Evolutionary conservation across 2,329 filamentous ascomycete species (phyloP).

Genomic region (Tolypocladium tropicale): DNA sequence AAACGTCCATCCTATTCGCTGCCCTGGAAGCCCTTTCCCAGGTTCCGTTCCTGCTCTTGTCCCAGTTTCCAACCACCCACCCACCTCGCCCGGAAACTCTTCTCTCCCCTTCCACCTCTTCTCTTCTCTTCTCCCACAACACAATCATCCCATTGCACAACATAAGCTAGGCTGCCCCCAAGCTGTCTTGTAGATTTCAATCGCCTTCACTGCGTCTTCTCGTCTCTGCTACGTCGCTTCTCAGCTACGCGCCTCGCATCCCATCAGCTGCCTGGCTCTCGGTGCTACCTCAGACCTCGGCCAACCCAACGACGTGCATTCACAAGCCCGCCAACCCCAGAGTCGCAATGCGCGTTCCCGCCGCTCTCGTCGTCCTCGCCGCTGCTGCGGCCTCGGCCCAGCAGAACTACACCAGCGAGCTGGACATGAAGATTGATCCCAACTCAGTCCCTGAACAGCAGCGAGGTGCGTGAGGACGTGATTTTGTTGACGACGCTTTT

Average conservation of each 20-base stretch:
- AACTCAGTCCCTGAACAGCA: slow-evolving; percentile 17
- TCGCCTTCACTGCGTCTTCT: background rate
- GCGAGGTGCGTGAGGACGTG: slow-evolving; percentile 27
- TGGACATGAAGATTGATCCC: slow-evolving; percentile 31
- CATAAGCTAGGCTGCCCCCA: slow-evolving; percentile 3
- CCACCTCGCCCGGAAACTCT: background rate
- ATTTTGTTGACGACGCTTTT: background rate
- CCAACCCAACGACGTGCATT: background rate
- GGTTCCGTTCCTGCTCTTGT: background rate
- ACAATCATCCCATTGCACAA: slow-evolving; percentile 5
- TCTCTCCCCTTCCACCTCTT: slow-evolving; percentile 1
- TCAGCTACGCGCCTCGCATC: background rate
- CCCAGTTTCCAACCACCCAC: background rate
- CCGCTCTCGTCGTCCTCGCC: slow-evolving; percentile 33
- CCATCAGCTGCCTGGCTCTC: background rate
- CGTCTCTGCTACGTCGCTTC: background rate
- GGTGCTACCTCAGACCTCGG: background rate
- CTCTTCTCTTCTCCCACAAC: slow-evolving; percentile 1
- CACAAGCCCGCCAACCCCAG: slow-evolving; percentile 11
- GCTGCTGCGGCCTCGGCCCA: slow-evolving; percentile 31
- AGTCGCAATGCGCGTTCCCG: slow-evolving; percentile 28
- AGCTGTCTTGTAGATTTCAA: background rate
- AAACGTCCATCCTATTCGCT: background rate
- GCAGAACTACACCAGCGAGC: slow-evolving; percentile 32
- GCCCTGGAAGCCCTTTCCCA: background rate